A percentile compares a stretch with the other conserved stretches of the same genome.
These are phyloP conservation scores for Clonostachys rosea DNA, from an alignment of 2,329 filamentous ascomycete species.

Conservation along the genomic window DNA sequence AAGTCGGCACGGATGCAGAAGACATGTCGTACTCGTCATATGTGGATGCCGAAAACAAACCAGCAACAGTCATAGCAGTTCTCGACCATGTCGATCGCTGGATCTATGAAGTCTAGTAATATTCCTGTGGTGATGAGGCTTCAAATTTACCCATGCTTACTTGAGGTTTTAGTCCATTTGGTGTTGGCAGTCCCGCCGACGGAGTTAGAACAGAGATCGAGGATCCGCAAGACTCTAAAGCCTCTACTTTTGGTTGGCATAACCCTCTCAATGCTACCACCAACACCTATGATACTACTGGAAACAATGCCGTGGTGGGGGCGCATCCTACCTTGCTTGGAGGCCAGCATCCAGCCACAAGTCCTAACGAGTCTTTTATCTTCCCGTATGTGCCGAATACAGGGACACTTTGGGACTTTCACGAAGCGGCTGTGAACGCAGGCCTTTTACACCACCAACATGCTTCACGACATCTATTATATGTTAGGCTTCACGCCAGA, in stretches of 20 bases:
- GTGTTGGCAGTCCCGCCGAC: not conserved
- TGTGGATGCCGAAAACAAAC: slow-evolving; percentile 37
- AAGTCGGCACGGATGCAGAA: slow-evolving; percentile 46
- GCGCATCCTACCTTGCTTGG: too few relatives aligned
- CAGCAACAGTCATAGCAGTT: slow-evolving; percentile 40
- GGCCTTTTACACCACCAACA: slow-evolving; percentile 51
- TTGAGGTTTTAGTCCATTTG: not conserved
- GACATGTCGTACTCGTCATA: slow-evolving; percentile 49
- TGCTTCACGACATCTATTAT: slow-evolving; percentile 50
- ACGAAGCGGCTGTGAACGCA: slow-evolving; percentile 45
- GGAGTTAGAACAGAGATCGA: slow-evolving; percentile 34
- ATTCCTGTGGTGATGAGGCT: slow-evolving; percentile 22
- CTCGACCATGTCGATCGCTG: slow-evolving; percentile 44
- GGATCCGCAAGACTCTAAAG: slow-evolving; percentile 16
- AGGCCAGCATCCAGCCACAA: too few relatives aligned
- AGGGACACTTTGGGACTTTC: slow-evolving; percentile 28
- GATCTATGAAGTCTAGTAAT: slow-evolving; percentile 47
- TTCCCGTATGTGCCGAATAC: slow-evolving; percentile 16
- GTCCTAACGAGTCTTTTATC: too few relatives aligned
- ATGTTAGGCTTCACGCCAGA: slow-evolving; percentile 46
- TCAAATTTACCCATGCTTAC: not conserved
- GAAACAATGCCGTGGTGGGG: not conserved
- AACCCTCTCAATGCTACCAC: not conserved
- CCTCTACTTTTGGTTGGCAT: not conserved
- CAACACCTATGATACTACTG: not conserved